Percentiles rank a stretch among this genome's conserved stretches.
phyloP scores from a whole-genome alignment of 192 early-diverging fungal species.

The Lobosporangium transversale region DNA sequence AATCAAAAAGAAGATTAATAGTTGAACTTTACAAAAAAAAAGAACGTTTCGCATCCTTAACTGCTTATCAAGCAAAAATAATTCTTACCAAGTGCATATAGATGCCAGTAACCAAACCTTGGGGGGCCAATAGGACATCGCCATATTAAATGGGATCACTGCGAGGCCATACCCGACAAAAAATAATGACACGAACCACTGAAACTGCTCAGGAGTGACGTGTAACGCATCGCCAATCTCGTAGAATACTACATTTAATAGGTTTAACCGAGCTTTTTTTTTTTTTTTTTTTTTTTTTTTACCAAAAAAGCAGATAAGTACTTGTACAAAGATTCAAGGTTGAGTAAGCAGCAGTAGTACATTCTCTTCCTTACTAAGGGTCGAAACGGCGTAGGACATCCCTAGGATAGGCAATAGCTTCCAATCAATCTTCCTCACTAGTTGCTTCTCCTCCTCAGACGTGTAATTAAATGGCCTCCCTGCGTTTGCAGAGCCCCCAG shows the following conservation, averaged over 20 bases:
- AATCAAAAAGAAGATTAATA: not conserved
- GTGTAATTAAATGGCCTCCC: slow-evolving; percentile 37
- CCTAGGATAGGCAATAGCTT: slow-evolving; percentile 48
- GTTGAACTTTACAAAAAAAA: not conserved
- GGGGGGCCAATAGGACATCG: slow-evolving; percentile 22
- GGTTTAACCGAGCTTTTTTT: slow-evolving; percentile 27
- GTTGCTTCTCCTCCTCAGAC: slow-evolving; percentile 38
- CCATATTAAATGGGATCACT: slow-evolving; percentile 31
- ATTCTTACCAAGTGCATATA: slow-evolving; percentile 37
- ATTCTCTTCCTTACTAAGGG: slow-evolving; percentile 21
- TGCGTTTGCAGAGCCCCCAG: slow-evolving; percentile 5
- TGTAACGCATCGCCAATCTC: slow-evolving; percentile 25
- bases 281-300: too few relatives aligned
- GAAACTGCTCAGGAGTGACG: slow-evolving; percentile 27
- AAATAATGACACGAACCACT: slow-evolving; percentile 32
- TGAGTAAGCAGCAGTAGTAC: not conserved
- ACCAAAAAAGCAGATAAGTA: too few relatives aligned
- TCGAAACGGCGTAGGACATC: slow-evolving; percentile 42
- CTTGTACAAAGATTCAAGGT: not conserved
- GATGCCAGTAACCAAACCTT: slow-evolving; percentile 42
- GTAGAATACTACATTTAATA: slow-evolving; percentile 39
- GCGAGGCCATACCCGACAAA: slow-evolving; percentile 34
- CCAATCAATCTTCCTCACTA: slow-evolving; percentile 56
- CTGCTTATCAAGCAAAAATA: slow-evolving; percentile 2
- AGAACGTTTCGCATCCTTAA: not conserved